A percentile compares a stretch with the other conserved stretches of the same genome.
phyloP scores from a whole-genome alignment of 306 rosid genomes.

The Acacia crassicarpa region DNA sequence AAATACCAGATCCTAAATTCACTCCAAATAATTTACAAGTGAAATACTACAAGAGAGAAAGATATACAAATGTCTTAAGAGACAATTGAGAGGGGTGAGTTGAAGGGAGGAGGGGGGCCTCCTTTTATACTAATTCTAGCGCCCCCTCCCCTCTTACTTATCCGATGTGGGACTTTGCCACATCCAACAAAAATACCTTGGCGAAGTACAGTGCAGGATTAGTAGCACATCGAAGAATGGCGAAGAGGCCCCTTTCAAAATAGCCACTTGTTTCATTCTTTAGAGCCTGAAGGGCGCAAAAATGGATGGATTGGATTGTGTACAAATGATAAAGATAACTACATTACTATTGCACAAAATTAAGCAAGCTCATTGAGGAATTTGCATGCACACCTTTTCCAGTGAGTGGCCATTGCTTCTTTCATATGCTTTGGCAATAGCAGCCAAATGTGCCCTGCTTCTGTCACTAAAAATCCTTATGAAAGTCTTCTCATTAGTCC shows the following conservation, averaged over 20 bases:
- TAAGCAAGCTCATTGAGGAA: not conserved
- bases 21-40: no score
- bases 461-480: slow-evolving; percentile 61
- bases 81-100: no score
- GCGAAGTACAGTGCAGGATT: slow-evolving; percentile 68
- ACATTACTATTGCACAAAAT: not conserved
- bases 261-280: slow-evolving; percentile 64
- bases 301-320: not conserved
- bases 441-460: slow-evolving; percentile 71
- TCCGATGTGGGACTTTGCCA: no score
- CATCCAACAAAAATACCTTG: slow-evolving; percentile 70
- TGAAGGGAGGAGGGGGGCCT: no score
- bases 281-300: slow-evolving; percentile 38
- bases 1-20: no score
- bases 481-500: slow-evolving; percentile 51
- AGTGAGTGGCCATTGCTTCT: slow-evolving; percentile 43
- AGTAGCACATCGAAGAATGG: slow-evolving; percentile 58
- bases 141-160: no score
- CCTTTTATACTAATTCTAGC: no score
- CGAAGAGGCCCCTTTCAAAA: slow-evolving; percentile 54
- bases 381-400: slow-evolving; percentile 47
- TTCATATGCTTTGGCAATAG: slow-evolving; percentile 51
- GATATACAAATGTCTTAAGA: no score
- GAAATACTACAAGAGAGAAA: no score
- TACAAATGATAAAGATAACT: not conserved